Evolutionary conservation across 164 flowering plant genomes (phyloP), one percentile per base, ranked within the genome.

Genomic region (Macadamia tetraphylla): DNA sequence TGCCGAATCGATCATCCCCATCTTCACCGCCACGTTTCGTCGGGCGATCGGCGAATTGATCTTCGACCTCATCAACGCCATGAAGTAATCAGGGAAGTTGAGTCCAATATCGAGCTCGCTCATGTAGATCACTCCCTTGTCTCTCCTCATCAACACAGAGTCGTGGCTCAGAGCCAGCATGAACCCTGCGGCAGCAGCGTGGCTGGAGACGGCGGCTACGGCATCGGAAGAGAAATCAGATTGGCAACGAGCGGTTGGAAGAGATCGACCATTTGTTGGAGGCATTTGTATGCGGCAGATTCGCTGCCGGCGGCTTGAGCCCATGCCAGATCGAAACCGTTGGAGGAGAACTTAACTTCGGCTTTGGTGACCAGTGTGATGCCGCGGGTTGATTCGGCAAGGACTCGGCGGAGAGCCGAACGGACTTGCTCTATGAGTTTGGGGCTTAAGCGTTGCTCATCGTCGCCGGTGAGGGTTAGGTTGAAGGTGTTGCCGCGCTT

Each of bases 131-230:
- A 91, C 71, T 2, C 97, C 92, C 29, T 81, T 71, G 67, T 87
- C 97, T 15, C 69, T 76, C 65, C 92, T 70, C 98, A 91, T 91
- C n/a, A 86, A 30, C 0, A 88, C 70, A 67, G 89, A 86, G 75
- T 93, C 98, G 74, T 93, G 98, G 71, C 81, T 51, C 7, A 91
- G 63, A 0, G 91, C 98, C 1, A 91, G 72, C 11, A 83, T 30
- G 67, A 84, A 73, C 0, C 97, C 98, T n/a, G 84, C 92, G 10
- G 94, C 97, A 2, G 90, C 81, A 29, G 96, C 92, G 78, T 93
- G 97, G 62, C 98, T 97, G 12, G 85, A 67, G 62, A 91, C 82
- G 60, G 97, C 96, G 3, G 94, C 96, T 62, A 93, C 9, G 96
- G 98, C 80, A 93, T 78, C 0, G 97, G 97, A 42, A 93, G 85